Evolutionary conservation across 73 alveolate species (phyloP), one percentile per base, ranked within the genome.

Genomic region (Paramecium tetraurelia): DNA sequence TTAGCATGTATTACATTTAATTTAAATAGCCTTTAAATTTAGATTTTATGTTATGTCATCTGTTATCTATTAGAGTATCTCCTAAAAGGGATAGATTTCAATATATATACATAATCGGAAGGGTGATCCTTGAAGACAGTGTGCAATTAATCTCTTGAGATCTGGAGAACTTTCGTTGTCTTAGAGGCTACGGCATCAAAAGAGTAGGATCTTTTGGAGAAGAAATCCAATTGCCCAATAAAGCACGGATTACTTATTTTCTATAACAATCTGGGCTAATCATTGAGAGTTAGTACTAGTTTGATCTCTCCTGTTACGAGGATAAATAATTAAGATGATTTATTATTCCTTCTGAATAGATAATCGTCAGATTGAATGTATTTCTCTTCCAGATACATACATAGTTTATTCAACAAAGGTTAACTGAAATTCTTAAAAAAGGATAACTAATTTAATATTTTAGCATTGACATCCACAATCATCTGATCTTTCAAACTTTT

Each of bases 381-480:
- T 80, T 27, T 43, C 7, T 80, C 90, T 46, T 80, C 29, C 7
- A 80, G 46, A 3, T 44, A 9, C 72, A 80, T n/a, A 24, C 76
- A 80, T 43, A 80, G 20, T 43, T 18, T 80, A 41, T 80, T 9
- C 8, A 44, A 9, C 14, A 80, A 35, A 38, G 70, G 50, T 43
- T 80, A 2, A 43, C 90, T 80, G 18, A 80, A 80, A 9, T 80
- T 20, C 33, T 21, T 43, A 24, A 80, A 80, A 22, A 80, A 80
- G 2, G 20, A 9, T 7, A 80, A 11, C 21, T 80, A 14, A 4
- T 80, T 80, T 12, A 48, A 14, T 1, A 80, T 48, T 41, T 80
- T 40, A 7, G 38, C 24, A 80, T 80, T 80, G 5, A 80, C 48
- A 16, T 80, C 90, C n/a, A 46, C 43, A 11, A 80, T 80, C 90